Evolutionary conservation across 441 rosid species (phyloP).

Genomic region (Arabidopsis hybrid): DNA sequence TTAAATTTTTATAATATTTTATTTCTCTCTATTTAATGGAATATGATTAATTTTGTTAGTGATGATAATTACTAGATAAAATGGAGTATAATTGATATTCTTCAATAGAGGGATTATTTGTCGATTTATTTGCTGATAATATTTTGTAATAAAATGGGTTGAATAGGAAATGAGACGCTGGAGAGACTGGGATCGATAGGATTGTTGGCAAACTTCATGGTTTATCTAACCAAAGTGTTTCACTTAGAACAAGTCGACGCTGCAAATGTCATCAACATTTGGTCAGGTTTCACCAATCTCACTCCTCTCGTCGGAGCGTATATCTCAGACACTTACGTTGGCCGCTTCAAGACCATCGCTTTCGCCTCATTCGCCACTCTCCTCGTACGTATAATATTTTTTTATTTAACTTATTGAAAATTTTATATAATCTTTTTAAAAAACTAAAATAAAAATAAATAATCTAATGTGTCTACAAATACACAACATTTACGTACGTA

Average conservation of each 20-base stretch:
- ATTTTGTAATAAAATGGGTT: background rate
- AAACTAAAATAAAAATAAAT: no score
- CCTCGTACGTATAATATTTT: slow-evolving; percentile 47
- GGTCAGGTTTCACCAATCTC: slow-evolving; percentile 74
- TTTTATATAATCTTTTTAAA: background rate
- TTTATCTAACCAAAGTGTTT: slow-evolving; percentile 62
- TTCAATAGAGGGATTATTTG: no score
- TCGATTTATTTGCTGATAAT: no score
- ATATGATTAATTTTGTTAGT: no score
- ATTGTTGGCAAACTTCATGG: slow-evolving; percentile 71
- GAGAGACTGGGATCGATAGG: slow-evolving; percentile 85
- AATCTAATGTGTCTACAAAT: background rate
- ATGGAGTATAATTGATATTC: no score
- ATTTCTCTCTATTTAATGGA: no score
- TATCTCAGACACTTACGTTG: slow-evolving; percentile 65
- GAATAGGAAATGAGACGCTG: slow-evolving; percentile 79
- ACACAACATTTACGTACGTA: background rate
- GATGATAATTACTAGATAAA: no score
- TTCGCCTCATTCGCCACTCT: slow-evolving; percentile 65
- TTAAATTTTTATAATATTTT: no score
- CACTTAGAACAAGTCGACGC: slow-evolving; percentile 72
- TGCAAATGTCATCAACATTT: slow-evolving; percentile 60
- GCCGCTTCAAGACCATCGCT: slow-evolving; percentile 72
- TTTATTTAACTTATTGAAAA: slow-evolving; percentile 12
- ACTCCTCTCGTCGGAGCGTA: slow-evolving; percentile 75